phyloP scores from a whole-genome alignment of 768 basidiomycete species.

The Kwoniella sp. region DNA sequence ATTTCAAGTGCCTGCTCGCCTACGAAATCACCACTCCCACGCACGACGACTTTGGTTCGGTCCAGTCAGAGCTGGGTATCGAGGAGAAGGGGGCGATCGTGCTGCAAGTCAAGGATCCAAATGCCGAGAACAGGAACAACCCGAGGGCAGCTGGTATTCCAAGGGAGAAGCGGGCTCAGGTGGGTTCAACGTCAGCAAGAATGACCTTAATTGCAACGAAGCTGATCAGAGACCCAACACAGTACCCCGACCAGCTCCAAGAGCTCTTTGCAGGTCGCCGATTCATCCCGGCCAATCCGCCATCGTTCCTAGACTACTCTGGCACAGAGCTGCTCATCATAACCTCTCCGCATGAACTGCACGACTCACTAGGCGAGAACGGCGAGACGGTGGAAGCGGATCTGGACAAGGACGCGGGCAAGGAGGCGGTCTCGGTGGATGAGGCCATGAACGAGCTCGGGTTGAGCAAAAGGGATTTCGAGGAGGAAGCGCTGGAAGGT shows the following conservation, averaged over 20 bases:
- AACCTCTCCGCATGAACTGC: constrained; percentile 34
- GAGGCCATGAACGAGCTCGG: constrained; percentile 43
- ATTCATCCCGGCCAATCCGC: constrained; percentile 42
- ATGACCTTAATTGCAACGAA: neutral
- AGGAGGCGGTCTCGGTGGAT: constrained; percentile 27
- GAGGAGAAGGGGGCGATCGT: constrained; percentile 33
- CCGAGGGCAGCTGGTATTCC: constrained; percentile 40
- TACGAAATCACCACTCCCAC: constrained; percentile 43
- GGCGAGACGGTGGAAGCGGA: constrained; percentile 38
- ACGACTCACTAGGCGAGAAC: constrained; percentile 35
- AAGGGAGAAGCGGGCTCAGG: constrained; percentile 33
- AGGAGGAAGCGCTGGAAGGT: constrained; percentile 42
- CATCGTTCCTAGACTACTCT: constrained; percentile 31
- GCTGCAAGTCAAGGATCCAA: constrained; percentile 41
- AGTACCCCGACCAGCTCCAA: constrained; percentile 35
- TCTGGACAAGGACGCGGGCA: constrained; percentile 30
- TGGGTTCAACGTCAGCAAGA: constrained; percentile 18
- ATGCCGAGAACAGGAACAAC: constrained; percentile 25
- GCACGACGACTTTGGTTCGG: constrained; percentile 37
- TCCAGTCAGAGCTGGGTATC: constrained; percentile 39
- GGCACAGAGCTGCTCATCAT: constrained; percentile 41
- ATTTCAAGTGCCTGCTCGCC: constrained; percentile 37
- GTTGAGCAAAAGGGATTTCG: constrained; percentile 34
- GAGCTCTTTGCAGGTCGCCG: constrained; percentile 28
- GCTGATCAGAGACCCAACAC: neutral